Conservation (phyloP, 2,329 filamentous ascomycete species). For the Aspergillus puulaauensis region DNA sequence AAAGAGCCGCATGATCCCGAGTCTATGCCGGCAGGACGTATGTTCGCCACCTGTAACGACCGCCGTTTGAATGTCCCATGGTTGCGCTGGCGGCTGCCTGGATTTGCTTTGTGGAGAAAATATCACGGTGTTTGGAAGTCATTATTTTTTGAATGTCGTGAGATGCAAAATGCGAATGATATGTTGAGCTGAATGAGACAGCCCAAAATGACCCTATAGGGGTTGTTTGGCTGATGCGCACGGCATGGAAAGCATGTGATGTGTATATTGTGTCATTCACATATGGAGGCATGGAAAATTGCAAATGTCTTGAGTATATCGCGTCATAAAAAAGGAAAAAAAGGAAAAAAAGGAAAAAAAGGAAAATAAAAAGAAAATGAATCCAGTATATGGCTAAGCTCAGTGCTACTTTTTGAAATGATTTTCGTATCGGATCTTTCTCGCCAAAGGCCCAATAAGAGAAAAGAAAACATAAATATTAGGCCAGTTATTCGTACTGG, state of each 20-base stretch:
- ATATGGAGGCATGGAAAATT: slow-evolving; percentile 21
- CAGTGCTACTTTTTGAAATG: slow-evolving; percentile 20
- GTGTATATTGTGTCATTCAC: slow-evolving; percentile 16
- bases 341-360: slow-evolving; percentile 9
- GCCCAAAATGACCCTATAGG: not conserved
- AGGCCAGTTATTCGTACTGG: slow-evolving; percentile 64
- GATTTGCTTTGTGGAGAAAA: not conserved
- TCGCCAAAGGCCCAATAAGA: slow-evolving; percentile 9
- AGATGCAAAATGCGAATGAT: not conserved
- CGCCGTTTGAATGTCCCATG: not conserved
- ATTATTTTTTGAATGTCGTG: not conserved
- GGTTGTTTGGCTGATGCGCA: not conserved
- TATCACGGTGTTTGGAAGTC: not conserved
- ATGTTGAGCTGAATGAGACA: not conserved
- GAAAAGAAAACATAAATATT: slow-evolving; percentile 7
- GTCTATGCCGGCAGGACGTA: not conserved
- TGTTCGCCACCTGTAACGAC: not conserved
- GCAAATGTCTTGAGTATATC: slow-evolving; percentile 15
- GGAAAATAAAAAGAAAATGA: not conserved
- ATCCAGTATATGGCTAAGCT: slow-evolving; percentile 15
- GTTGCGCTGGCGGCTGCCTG: not conserved
- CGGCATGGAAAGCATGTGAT: slow-evolving; percentile 15
- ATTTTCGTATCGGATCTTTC: slow-evolving; percentile 15
- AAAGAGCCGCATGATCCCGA: too few species aligned
- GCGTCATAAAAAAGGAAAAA: slow-evolving; percentile 12